A percentile compares a stretch with the other conserved stretches of the same genome.
Evolutionary conservation across 2,329 filamentous ascomycete genomes (phyloP).

Genomic region (Colletotrichum graminicola): DNA sequence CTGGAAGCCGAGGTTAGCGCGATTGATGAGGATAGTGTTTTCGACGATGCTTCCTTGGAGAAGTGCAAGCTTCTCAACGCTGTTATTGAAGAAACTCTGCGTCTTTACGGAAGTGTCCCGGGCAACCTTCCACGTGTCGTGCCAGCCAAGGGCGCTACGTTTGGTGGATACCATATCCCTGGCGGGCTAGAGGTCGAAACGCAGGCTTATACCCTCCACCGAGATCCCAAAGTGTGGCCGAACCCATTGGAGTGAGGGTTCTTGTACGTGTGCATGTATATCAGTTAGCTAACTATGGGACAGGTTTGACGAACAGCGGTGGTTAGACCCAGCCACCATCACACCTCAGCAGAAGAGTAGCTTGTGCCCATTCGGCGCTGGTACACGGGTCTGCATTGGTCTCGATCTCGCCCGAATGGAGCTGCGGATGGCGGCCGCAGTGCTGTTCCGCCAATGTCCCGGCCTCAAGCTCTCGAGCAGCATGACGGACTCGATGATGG

Average conservation of each 20-base stretch:
- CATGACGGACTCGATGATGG: constrained; percentile 54
- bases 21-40: constrained; percentile 39
- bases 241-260: constrained; percentile 50
- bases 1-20: constrained; percentile 52
- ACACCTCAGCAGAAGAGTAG: constrained; percentile 58
- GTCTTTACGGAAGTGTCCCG: constrained; percentile 57
- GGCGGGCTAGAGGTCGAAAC: constrained; percentile 55
- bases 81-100: constrained; percentile 60
- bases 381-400: constrained; percentile 63
- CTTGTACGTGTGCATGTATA: no score
- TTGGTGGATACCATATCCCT: constrained; percentile 56
- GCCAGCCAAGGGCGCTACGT: constrained; percentile 53
- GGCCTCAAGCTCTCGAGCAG: constrained; percentile 49
- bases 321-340: not conserved
- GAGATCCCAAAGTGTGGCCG: constrained; percentile 55
- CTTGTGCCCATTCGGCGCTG: constrained; percentile 66
- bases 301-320: constrained; percentile 29
- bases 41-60: constrained; percentile 51
- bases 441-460: constrained; percentile 64
- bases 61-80: constrained; percentile 55
- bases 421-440: constrained; percentile 62
- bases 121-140: constrained; percentile 55
- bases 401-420: constrained; percentile 69
- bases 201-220: constrained; percentile 62
- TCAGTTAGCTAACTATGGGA: not conserved